These are phyloP conservation scores for Fistulinella staudtii DNA, from an alignment of 1,284 basidiomycete species.

Conservation along the genomic window DNA sequence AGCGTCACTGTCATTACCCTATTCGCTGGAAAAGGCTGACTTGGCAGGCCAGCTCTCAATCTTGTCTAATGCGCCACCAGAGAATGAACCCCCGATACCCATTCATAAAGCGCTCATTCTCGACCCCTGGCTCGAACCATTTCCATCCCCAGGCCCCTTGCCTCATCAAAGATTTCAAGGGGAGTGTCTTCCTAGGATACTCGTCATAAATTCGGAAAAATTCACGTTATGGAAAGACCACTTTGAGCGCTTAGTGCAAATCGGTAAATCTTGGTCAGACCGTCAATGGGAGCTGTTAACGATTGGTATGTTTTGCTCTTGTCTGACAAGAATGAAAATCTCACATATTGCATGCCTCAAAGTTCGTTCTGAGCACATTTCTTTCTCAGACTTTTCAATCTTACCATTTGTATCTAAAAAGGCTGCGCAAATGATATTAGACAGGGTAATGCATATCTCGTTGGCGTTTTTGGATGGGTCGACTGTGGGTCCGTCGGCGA, in stretches of 20 bases:
- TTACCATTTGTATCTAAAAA: slow-evolving; percentile 41
- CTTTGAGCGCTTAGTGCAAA: slow-evolving; percentile 51
- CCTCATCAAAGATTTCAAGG: slow-evolving; percentile 17
- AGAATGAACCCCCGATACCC: slow-evolving; percentile 43
- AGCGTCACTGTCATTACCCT: slow-evolving; percentile 27
- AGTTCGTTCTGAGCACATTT: slow-evolving; percentile 50
- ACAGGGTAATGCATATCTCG: slow-evolving; percentile 42
- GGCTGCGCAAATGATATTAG: slow-evolving; percentile 36
- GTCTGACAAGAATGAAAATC: background rate
- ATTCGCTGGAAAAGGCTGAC: background rate
- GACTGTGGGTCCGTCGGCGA: slow-evolving; percentile 32
- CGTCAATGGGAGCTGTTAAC: slow-evolving; percentile 45
- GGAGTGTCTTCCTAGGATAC: slow-evolving; percentile 36
- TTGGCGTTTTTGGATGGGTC: slow-evolving; percentile 47
- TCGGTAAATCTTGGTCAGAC: slow-evolving; percentile 52
- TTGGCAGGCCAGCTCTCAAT: slow-evolving; percentile 46
- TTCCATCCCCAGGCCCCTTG: slow-evolving; percentile 52
- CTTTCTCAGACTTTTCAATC: slow-evolving; percentile 58
- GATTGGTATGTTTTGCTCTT: slow-evolving; percentile 35
- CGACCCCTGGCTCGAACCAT: slow-evolving; percentile 78
- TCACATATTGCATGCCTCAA: background rate
- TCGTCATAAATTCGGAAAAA: slow-evolving; percentile 69
- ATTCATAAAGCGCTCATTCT: slow-evolving; percentile 54
- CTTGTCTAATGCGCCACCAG: slow-evolving; percentile 45
- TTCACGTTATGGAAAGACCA: slow-evolving; percentile 75